Base-by-base conservation (phyloP, 169 alveolate genomes). In the Eimeria brunetti region DNA sequence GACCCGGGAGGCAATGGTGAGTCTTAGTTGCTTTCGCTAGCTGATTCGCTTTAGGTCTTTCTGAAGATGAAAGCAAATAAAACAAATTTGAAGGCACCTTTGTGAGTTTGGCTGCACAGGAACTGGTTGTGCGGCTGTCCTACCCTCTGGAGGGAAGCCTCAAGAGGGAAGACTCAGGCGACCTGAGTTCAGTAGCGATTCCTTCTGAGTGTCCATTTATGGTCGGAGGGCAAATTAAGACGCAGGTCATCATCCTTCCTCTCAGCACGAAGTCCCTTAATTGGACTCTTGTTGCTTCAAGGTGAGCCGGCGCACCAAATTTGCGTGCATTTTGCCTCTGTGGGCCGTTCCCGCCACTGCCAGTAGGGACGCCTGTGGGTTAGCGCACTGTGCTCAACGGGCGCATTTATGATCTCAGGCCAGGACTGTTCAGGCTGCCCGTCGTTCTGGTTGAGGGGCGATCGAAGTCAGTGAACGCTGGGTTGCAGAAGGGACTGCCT, bases 1-100 rank as follows among this genome's bases (percentile, higher is more conserved):
- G 64, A 86, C 84, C 38, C 93, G 81, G 18, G 93, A 60, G 93
- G 93, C 93, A n/a, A 86, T 86, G 93, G 93, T 86, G 83, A 64
- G 93, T 27, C 8, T 16, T 64, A 38, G 76, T 27, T 38, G 49
- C 62, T 12, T 24, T 53, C 38, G 41, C 51, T 6, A 2, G 44
- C 27, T 30, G 2, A 30, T 53, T 30, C 30, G 27, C 44, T 53
- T n/a, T n/a, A 18, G 7, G 18, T 44, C n/a, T 24, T 53, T 38
- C 30, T 53, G 67, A 5, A 84, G 30, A 33, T 11, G 12, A 53
- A 24, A 2, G 51, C 41, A 24, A 7, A 16, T 41, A 5, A 16
- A 83, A 33, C 75, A 83, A 53, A 11, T 24, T 33, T 27, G 14
- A 24, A 84, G 7, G 78, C 8, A 7, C 38, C 5, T 53, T 30